Percentiles rank a stretch among this genome's conserved stretches.
Conservation (phyloP, 805 yeast species). For the Starmera amethionina region DNA sequence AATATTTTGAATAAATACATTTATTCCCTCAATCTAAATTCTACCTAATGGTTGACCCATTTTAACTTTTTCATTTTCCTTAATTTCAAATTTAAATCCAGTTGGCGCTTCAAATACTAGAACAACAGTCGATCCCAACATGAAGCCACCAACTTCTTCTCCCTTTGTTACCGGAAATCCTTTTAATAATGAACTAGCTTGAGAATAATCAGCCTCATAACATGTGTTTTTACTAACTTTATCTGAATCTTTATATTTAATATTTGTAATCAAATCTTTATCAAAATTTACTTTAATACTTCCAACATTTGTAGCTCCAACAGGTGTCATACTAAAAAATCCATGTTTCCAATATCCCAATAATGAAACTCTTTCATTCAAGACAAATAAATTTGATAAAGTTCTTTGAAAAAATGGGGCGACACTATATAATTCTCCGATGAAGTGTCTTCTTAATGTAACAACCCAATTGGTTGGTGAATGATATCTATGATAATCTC, state of each 20-base stretch:
- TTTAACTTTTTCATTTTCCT: conserved; percentile 66
- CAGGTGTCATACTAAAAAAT: conserved; percentile 97
- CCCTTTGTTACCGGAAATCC: conserved; percentile 90
- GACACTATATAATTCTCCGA: conserved; percentile 91
- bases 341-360: conserved; percentile 97
- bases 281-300: conserved; percentile 89
- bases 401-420: conserved; percentile 94
- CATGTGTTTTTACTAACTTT: conserved; percentile 66
- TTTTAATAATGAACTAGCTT: conserved; percentile 64
- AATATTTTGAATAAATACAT: neutral
- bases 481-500: conserved; percentile 95
- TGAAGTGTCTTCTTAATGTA: conserved; percentile 85
- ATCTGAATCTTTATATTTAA: conserved; percentile 38
- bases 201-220: conserved; percentile 86
- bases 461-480: conserved; percentile 97
- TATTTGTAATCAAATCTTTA: conserved; percentile 79
- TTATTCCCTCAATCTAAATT: conserved; percentile 5
- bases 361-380: conserved; percentile 92
- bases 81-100: conserved; percentile 58
- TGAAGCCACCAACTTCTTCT: conserved; percentile 94
- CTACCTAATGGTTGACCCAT: conserved; percentile 77
- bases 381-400: conserved; percentile 74
- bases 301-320: conserved; percentile 98
- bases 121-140: conserved; percentile 94
- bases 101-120: conserved; percentile 93